Percentiles rank a stretch among this genome's conserved stretches.
Conservation (phyloP, 1,284 basidiomycete genomes). For the Irpex lacteus region DNA sequence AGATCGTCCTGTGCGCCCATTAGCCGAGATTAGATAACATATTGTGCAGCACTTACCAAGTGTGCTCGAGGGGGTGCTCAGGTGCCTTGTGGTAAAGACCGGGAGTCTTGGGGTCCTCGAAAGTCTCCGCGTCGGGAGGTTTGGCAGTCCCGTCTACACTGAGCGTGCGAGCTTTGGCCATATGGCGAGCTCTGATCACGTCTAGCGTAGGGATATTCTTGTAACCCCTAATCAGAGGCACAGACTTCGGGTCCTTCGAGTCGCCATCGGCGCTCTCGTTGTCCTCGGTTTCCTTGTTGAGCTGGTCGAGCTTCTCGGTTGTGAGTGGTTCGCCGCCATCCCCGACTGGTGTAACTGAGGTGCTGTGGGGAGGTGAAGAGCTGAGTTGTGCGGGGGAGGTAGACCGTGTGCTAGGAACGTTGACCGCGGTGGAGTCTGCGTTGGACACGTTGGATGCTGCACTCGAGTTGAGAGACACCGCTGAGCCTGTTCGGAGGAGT, state of each 20-base stretch:
- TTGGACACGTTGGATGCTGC: constrained; percentile 46
- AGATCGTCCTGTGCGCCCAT: constrained; percentile 66
- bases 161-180: constrained; percentile 64
- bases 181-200: constrained; percentile 66
- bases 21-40: constrained; percentile 6
- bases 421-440: constrained; percentile 62
- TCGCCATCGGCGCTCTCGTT: constrained; percentile 22
- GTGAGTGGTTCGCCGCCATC: constrained; percentile 53
- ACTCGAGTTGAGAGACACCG: constrained; percentile 48
- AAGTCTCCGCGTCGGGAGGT: constrained; percentile 71
- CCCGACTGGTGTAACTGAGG: constrained; percentile 32
- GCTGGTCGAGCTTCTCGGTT: constrained; percentile 55
- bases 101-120: constrained; percentile 78
- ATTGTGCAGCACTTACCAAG: constrained; percentile 56
- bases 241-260: constrained; percentile 34
- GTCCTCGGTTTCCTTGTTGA: constrained; percentile 47
- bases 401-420: constrained; percentile 60
- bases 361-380: constrained; percentile 44
- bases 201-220: constrained; percentile 84
- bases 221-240: constrained; percentile 65
- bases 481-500: constrained; percentile 63
- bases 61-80: constrained; percentile 81
- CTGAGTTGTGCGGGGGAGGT: constrained; percentile 45
- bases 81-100: constrained; percentile 69
- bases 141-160: constrained; percentile 70